Evolutionary conservation across 1,284 basidiomycete species (phyloP), one percentile per base, ranked within the genome.

Genomic region (Grifola frondosa): DNA sequence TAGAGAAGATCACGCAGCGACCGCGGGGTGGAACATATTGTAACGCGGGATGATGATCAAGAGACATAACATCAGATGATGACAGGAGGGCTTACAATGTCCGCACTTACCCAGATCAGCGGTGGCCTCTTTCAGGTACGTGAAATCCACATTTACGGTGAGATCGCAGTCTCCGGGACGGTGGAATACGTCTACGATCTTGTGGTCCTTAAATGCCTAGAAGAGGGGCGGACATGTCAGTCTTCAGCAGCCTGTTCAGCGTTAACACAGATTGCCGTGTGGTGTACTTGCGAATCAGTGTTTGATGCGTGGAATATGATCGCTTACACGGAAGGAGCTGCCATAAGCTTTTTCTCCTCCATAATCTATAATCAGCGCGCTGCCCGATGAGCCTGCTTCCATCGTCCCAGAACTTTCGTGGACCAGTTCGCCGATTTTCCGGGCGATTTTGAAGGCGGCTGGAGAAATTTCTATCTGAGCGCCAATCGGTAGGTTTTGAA

Each of bases 131-230:
- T 78, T 77, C 30, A 99, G 73, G 61, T 91, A 91, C 0, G 83
- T 78, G 66, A 99, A 99, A 66, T 99, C 94, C 39, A 99, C 96
- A 59, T 99, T 97, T 23, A 88, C 86, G 0, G 97, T 99, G 37
- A 99, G 68, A 64, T 99, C 97, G 33, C 89, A 88, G 34, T 88
- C 75, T 10, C 97, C 96, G 0, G 96, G 95, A 9, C 77, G 68
- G 42, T 86, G 74, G 58, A 99, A 95, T 1, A 91, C 76, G 59
- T 95, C 88, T 0, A 92, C 89, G 16, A 94, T 80, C 50, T 86
- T 75, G 64, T 99, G 97, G 21, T 83, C 73, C 56, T 85, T 84
- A 75, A 99, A 98, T 0, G 88, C 96, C 88, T 96, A 20, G 24
- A 38, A 40, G 22, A 36, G 37, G 29, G 21, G n/a, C 17, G 28